These are phyloP conservation scores for Clarireedia sp. DNA, from an alignment of 2,329 filamentous ascomycete genomes.

Conservation along the genomic window DNA sequence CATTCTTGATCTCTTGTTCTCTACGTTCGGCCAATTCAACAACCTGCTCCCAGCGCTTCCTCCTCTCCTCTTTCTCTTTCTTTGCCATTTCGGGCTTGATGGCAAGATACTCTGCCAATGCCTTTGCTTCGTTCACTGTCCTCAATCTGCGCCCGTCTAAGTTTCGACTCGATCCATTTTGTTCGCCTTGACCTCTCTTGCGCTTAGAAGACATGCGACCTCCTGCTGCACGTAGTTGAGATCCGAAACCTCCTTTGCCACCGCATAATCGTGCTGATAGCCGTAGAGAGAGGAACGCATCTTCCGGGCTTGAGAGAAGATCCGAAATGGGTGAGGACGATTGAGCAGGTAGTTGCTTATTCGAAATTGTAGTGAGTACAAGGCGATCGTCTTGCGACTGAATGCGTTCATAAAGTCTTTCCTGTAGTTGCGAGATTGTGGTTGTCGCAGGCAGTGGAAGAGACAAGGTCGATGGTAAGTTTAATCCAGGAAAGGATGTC, in stretches of 20 bases:
- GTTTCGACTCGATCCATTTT: conserved; percentile 86
- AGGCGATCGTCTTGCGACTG: conserved; percentile 52
- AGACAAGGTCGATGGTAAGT: conserved; percentile 72
- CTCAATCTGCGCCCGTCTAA: conserved; percentile 83
- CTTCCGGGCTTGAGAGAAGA: conserved; percentile 47
- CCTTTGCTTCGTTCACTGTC: conserved; percentile 92
- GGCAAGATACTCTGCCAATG: conserved; percentile 86
- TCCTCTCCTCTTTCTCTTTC: conserved; percentile 80
- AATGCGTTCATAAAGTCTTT: conserved; percentile 52
- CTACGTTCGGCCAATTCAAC: conserved; percentile 76
- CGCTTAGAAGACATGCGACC: conserved; percentile 93
- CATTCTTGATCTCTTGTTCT: conserved; percentile 74
- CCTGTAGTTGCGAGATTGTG: conserved; percentile 59
- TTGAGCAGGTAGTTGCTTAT: conserved; percentile 54
- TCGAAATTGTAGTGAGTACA: conserved; percentile 74
- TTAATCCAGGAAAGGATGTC: conserved; percentile 74
- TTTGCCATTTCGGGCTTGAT: conserved; percentile 97
- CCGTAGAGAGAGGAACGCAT: conserved; percentile 74
- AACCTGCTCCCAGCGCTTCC: conserved; percentile 80
- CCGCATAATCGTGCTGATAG: conserved; percentile 74
- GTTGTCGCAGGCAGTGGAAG: conserved; percentile 62
- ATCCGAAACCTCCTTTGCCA: conserved; percentile 96
- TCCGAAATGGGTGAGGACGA: conserved; percentile 50
- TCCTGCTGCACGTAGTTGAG: conserved; percentile 89
- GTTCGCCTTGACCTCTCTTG: conserved; percentile 74